A percentile compares a stretch with the other conserved stretches of the same genome.
Evolutionary conservation across 164 flowering plant genomes (phyloP).

Genomic region (Vitis labrusca): DNA sequence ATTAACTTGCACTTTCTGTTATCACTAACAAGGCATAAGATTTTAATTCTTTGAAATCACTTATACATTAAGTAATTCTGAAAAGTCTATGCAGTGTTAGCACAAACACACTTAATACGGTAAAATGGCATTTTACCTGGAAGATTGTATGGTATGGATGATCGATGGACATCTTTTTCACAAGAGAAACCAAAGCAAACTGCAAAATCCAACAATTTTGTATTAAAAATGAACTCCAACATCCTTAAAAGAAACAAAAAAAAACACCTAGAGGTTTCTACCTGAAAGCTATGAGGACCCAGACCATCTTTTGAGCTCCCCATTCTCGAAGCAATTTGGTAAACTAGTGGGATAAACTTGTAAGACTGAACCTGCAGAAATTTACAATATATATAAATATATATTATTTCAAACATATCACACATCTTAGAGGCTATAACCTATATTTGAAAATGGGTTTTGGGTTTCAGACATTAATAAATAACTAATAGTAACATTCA

Average conservation of each 20-base stretch:
- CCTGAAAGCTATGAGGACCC: constrained; percentile 78
- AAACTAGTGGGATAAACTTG: constrained; percentile 85
- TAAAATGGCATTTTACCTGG: constrained; percentile 51
- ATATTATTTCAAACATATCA: too few species aligned
- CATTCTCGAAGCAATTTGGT: constrained; percentile 98
- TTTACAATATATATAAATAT: too few species aligned
- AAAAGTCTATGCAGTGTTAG: too few species aligned
- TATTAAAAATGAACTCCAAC: constrained; percentile 1
- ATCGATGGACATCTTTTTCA: constrained; percentile 93
- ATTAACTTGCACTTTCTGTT: too few species aligned
- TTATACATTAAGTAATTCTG: too few species aligned
- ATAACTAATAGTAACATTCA: background rate
- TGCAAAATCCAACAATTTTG: constrained; percentile 33
- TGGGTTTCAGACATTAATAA: background rate
- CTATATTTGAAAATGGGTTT: background rate
- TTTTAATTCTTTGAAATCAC: too few species aligned
- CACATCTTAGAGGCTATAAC: too few species aligned
- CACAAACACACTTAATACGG: background rate
- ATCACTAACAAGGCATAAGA: too few species aligned
- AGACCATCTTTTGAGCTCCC: constrained; percentile 74
- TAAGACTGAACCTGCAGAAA: constrained; percentile 79
- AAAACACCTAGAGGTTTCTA: constrained; percentile 9
- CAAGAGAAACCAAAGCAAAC: constrained; percentile 91
- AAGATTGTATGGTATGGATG: constrained; percentile 97
- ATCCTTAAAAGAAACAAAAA: constrained; percentile 2